A percentile compares a stretch with the other conserved stretches of the same genome.
Evolutionary conservation across 2,329 filamentous ascomycete species (phyloP).

Genomic region (Verticillium nonalfalfae): DNA sequence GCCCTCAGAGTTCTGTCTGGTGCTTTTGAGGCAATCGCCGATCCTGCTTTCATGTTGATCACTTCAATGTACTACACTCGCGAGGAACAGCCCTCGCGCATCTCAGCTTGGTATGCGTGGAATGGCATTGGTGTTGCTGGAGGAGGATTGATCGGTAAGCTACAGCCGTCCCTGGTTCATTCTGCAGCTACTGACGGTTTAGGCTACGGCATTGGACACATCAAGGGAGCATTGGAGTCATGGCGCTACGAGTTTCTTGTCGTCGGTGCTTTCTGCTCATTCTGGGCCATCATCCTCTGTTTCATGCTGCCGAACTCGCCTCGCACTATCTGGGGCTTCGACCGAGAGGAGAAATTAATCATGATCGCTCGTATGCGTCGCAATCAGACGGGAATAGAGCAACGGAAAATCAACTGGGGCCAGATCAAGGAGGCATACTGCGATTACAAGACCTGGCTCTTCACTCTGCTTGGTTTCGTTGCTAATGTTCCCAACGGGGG

Average conservation of each 20-base stretch:
- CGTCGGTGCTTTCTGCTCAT: constrained; percentile 49
- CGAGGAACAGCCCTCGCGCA: constrained; percentile 53
- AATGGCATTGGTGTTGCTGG: constrained; percentile 54
- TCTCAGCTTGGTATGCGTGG: constrained; percentile 53
- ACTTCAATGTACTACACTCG: constrained; percentile 61
- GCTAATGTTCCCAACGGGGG: constrained; percentile 52
- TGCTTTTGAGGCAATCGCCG: constrained; percentile 52
- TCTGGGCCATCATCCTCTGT: constrained; percentile 54
- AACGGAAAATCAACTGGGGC: constrained; percentile 45
- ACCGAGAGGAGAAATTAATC: constrained; percentile 42
- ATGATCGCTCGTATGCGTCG: constrained; percentile 47
- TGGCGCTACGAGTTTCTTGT: constrained; percentile 67
- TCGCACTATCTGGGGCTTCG: constrained; percentile 44
- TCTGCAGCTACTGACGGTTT: constrained; percentile 14
- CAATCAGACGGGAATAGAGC: constrained; percentile 55
- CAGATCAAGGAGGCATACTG: constrained; percentile 50
- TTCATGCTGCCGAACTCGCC: constrained; percentile 53
- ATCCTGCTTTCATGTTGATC: constrained; percentile 52
- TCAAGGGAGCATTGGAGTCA: constrained; percentile 45
- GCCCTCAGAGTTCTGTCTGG: constrained; percentile 54
- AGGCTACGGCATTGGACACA: constrained; percentile 52
- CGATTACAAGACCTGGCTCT: constrained; percentile 54
- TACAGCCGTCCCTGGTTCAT: background rate
- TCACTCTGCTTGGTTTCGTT: constrained; percentile 46
- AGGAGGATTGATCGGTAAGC: constrained; percentile 36